Evolutionary conservation across 306 rosid species (phyloP), one percentile per base, ranked within the genome.

Genomic region (Vigna radiata): DNA sequence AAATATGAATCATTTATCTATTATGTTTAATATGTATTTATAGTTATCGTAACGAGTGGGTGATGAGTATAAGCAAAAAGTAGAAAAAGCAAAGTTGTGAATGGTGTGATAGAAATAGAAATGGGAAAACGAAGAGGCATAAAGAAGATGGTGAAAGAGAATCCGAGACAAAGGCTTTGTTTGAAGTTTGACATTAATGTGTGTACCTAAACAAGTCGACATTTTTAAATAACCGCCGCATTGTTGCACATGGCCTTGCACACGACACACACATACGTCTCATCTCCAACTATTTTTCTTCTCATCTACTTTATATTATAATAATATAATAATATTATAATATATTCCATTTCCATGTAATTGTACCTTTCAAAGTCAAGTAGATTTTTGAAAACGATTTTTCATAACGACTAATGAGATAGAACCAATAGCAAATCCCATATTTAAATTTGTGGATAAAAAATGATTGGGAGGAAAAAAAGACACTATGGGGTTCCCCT

Each of bases 181-280:
- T 18, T 52, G 66, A 15, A 23, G 0, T 10, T 66, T 54, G 67
- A 77, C 31, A 48, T 77, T 9, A 68, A 77, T 68, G 59, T 55
- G 68, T 68, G 68, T 18, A 53, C 68, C 75, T n/a, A 55, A 77
- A 49, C 46, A 2, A 39, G 18, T 18, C 50, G 4, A 76, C 52
- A 33, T 49, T 48, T 68, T 47, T 56, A 69, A 63, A 81, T 50
- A 75, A 58, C 66, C 72, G 80, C 80, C 80, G 77, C 72, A 59
- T 59, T 12, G 31, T 1, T 48, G 76, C 84, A 81, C 84, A 75
- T 81, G 84, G 72, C 72, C 54, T 74, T 39, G 43, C 49, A 47
- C 77, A 14, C 5, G 3, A 8, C 8, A 41, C 44, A 19, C 16
- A 19, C 55, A 73, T 47, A 47, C 55, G 56, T 65, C 75, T 46